Conservation (phyloP, 2,329 filamentous ascomycete genomes). For the Monosporascus sp. region DNA sequence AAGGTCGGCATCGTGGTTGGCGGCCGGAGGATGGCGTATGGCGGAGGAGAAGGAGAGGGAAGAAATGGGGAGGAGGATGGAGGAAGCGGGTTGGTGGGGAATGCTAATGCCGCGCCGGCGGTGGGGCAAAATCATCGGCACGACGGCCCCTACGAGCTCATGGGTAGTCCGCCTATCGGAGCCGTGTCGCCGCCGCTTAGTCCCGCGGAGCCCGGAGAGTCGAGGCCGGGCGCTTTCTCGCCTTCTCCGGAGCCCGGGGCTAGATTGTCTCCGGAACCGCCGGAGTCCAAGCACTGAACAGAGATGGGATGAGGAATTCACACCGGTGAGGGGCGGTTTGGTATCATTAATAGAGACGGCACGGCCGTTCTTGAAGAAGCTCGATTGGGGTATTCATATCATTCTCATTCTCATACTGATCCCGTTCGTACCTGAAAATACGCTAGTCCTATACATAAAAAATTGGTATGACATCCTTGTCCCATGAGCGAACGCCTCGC, state of each 20-base stretch:
- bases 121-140: conserved; percentile 21
- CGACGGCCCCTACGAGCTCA: conserved; percentile 37
- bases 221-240: conserved; percentile 2
- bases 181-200: conserved; percentile 9
- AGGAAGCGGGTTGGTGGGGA: conserved; percentile 8
- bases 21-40: conserved; percentile 1
- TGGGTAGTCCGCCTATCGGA: conserved; percentile 29
- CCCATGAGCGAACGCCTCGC: too few species aligned
- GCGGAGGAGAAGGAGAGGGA: conserved; percentile 2
- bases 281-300: background rate
- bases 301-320: background rate
- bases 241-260: background rate
- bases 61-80: conserved; percentile 10
- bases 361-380: too few species aligned
- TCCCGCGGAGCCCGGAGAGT: conserved; percentile 7
- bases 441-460: background rate
- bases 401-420: too few species aligned
- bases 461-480: background rate
- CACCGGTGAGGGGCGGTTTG: background rate
- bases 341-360: too few species aligned
- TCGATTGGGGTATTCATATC: too few species aligned
- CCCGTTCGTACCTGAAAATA: background rate
- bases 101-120: conserved; percentile 1
- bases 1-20: background rate
- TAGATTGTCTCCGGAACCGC: background rate